A percentile compares a stretch with the other conserved stretches of the same genome.
These are phyloP conservation scores for Bisporella sp. DNA, from an alignment of 2,329 filamentous ascomycete species.

Conservation along the genomic window DNA sequence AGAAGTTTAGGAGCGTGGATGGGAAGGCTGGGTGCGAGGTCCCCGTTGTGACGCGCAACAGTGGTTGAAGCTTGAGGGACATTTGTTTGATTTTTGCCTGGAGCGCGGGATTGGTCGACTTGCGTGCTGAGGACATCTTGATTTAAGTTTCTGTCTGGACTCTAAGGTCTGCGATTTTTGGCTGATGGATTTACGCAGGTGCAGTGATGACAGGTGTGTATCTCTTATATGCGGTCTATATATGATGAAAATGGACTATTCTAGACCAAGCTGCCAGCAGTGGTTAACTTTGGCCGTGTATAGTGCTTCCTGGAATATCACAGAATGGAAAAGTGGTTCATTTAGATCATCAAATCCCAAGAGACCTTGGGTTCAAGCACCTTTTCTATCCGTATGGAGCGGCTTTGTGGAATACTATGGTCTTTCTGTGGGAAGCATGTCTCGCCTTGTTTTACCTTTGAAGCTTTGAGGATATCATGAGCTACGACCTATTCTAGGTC, in stretches of 20 bases:
- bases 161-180: too few species aligned
- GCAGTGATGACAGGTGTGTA: background rate
- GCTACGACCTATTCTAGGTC: background rate
- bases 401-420: background rate
- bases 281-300: background rate
- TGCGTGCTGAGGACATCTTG: background rate
- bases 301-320: background rate
- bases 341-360: too few species aligned
- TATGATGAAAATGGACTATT: background rate
- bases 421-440: background rate
- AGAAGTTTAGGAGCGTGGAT: slow-evolving; percentile 60
- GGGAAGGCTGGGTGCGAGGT: slow-evolving; percentile 60
- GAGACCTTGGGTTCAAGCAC: background rate
- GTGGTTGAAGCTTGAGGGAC: slow-evolving; percentile 56
- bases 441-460: background rate
- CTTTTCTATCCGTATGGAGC: background rate
- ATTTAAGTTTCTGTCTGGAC: too few species aligned
- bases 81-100: slow-evolving; percentile 58
- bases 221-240: background rate
- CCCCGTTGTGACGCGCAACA: slow-evolving; percentile 57
- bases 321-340: background rate
- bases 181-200: too few species aligned
- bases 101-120: slow-evolving; percentile 40
- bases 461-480: background rate
- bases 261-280: background rate